Conservation (phyloP, 257 asterid species). For the Osmanthus fragrans region DNA sequence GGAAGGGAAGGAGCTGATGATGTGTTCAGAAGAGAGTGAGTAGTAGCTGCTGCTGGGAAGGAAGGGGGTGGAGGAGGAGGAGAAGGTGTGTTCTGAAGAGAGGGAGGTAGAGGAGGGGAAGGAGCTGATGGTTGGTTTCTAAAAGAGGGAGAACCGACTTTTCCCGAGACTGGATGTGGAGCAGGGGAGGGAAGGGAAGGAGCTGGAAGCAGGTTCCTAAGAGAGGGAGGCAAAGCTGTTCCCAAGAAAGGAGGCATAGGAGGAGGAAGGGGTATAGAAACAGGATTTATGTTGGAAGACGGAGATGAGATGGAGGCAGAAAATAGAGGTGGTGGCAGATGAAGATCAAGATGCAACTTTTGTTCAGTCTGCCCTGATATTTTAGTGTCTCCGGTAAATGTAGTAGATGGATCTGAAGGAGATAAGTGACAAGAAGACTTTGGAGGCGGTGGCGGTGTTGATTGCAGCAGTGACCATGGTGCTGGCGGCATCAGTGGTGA, state of each 20-base stretch:
- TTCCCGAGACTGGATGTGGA: not conserved
- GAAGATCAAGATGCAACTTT: not conserved
- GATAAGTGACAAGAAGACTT: slow-evolving; percentile 15
- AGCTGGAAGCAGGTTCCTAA: slow-evolving; percentile 11
- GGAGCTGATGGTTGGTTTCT: not conserved
- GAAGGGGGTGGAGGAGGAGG: slow-evolving; percentile 17
- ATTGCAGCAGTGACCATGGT: not conserved
- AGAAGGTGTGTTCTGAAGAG: slow-evolving; percentile 10
- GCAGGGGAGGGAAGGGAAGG: slow-evolving; percentile 15
- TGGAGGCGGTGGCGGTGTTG: slow-evolving; percentile 5
- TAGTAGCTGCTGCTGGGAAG: not conserved
- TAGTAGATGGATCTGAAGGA: not conserved
- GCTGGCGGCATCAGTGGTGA: not conserved
- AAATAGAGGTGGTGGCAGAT: slow-evolving; percentile 21
- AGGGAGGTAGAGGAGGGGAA: slow-evolving; percentile 24
- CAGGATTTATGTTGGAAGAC: not conserved
- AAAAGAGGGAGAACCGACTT: not conserved
- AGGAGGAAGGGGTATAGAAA: slow-evolving; percentile 18
- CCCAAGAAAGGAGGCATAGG: not conserved
- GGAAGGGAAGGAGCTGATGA: slow-evolving; percentile 4
- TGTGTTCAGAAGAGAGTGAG: slow-evolving; percentile 4
- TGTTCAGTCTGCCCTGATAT: not conserved
- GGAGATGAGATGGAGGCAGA: not conserved
- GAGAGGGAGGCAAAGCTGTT: slow-evolving; percentile 3
- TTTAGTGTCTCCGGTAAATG: not conserved